phyloP scores from a whole-genome alignment of 371 early-diverging fungal species.

The Mortierella sp. region DNA sequence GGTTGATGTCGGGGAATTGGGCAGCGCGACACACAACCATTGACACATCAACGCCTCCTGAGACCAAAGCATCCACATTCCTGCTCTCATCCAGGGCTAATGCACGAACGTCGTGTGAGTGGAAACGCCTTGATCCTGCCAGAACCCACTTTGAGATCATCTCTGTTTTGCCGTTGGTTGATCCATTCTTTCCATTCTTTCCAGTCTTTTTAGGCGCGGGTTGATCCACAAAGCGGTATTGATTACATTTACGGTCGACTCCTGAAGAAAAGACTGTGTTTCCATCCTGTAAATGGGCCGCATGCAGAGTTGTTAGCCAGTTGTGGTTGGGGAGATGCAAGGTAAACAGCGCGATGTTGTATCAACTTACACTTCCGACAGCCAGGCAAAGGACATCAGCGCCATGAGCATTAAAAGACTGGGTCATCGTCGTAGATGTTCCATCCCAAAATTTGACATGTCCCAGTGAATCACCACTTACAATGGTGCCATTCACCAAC shows the following conservation, averaged over 20 bases:
- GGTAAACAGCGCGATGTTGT: neutral
- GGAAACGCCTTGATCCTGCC: constrained; percentile 83
- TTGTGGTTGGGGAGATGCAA: neutral
- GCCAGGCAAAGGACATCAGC: constrained; percentile 92
- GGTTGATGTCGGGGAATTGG: constrained; percentile 74
- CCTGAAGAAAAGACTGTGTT: constrained; percentile 85
- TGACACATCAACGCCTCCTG: constrained; percentile 87
- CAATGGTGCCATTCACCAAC: constrained; percentile 74
- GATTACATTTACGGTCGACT: constrained; percentile 89
- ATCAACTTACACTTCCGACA: constrained; percentile 56
- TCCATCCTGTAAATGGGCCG: constrained; percentile 64
- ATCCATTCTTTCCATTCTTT: constrained; percentile 51
- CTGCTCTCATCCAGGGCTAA: constrained; percentile 76
- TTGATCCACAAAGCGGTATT: constrained; percentile 67
- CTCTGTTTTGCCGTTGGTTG: constrained; percentile 31
- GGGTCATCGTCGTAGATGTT: constrained; percentile 70
- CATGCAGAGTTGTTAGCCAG: too few relatives aligned
- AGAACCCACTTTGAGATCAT: constrained; percentile 73
- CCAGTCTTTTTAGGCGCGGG: constrained; percentile 27
- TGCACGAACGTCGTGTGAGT: constrained; percentile 93
- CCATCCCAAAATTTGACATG: constrained; percentile 90
- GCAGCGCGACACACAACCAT: constrained; percentile 74
- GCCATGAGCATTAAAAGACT: constrained; percentile 77
- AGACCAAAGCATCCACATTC: constrained; percentile 74
- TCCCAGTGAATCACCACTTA: constrained; percentile 93